Evolutionary conservation across 225 moss, liverwort and hornwort species (phyloP), one percentile per base, ranked within the genome.

Genomic region (Rhytidiadelphus loreus): DNA sequence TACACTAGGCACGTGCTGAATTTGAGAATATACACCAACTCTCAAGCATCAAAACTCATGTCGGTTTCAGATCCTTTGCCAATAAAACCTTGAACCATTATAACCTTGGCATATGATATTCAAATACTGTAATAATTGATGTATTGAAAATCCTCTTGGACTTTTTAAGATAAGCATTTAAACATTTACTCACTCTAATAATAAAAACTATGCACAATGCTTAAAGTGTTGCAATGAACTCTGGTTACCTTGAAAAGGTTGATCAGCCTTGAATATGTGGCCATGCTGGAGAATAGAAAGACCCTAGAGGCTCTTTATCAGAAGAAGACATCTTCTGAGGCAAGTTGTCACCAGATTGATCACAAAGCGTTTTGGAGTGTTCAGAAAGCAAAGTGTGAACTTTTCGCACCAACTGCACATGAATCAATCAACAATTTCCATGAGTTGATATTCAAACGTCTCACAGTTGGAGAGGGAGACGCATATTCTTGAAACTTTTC

Each of bases 241-340:
- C 30, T 33, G 55, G 18, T 43, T 77, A 86, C 86, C 86, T 78
- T 73, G 72, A 71, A 78, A 71, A 73, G 46, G 65, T 86, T 81
- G 37, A 75, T 94, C 89, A 92, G 43, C 92, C 90, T 87, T 93
- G 92, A 77, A 91, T 91, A 90, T 87, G 88, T 35, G 98, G 96
- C 98, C 98, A 98, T 69, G 96, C 95, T 84, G 98, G 98, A 86
- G 93, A 95, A 86, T 98, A 98, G 82, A 93, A 97, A 59, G 91
- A 78, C 35, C 84, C 84, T 10, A 76, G 41, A 92, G 80, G 93
- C 76, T 92, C 92, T 76, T 90, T 88, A 33, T 76, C 56, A 43
- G 76, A 86, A 22, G 81, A 81, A 26, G 87, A 77, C 56, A 89
- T 78, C 85, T 91, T 93, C 84, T 90, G 86, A 66, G 88, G 90